Conservation (phyloP, 2,329 filamentous ascomycete genomes). For the Graphiopsis chlorocephala region DNA sequence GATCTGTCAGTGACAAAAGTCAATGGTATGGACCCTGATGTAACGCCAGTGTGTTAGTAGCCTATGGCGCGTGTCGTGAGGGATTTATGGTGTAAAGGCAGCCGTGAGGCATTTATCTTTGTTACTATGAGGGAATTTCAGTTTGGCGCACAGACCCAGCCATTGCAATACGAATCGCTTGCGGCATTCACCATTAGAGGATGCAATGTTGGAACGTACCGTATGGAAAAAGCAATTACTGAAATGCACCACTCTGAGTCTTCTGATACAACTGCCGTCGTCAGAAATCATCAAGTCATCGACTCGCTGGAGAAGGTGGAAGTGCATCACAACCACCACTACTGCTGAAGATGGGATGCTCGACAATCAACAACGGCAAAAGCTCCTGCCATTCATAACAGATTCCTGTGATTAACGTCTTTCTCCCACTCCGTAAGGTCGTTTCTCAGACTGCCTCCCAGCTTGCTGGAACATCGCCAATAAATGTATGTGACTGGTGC, state of each 20-base stretch:
- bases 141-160: background rate
- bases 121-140: slow-evolving; percentile 9
- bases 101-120: slow-evolving; percentile 3
- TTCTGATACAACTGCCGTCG: background rate
- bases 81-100: slow-evolving; percentile 1
- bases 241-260: background rate
- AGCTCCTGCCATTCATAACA: background rate
- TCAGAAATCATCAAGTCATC: background rate
- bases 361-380: background rate
- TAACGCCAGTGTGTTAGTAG: background rate
- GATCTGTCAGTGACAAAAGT: background rate
- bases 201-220: background rate
- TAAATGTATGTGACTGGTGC: background rate
- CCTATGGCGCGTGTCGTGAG: background rate
- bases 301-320: background rate
- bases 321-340: background rate
- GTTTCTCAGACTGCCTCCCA: background rate
- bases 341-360: background rate
- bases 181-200: background rate
- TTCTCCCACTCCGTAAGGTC: background rate
- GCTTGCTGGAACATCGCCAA: background rate
- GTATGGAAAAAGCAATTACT: background rate
- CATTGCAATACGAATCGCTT: background rate
- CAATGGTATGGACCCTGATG: background rate
- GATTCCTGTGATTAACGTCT: background rate